phyloP scores from a whole-genome alignment of 148 eudicot genomes.

The Chenopodium berlandieri region DNA sequence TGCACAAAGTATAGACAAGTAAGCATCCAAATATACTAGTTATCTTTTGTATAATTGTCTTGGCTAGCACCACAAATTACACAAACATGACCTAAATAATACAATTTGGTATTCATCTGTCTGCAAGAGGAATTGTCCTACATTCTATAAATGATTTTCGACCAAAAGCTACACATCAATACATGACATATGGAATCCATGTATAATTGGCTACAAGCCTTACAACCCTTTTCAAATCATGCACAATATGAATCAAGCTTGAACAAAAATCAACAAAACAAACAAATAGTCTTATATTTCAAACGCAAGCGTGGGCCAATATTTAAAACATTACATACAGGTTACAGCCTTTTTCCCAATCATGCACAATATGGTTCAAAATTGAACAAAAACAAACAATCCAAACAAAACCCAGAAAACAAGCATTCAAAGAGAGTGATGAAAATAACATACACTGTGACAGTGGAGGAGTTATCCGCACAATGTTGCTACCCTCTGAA shows the following conservation, averaged over 20 bases:
- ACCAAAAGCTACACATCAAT: too few species aligned
- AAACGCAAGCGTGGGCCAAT: neutral
- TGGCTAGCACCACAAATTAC: neutral
- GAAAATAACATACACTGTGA: slow-evolving; percentile 68
- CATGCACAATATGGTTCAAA: neutral
- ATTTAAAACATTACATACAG: neutral
- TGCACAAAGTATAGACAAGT: neutral
- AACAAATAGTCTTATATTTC: too few species aligned
- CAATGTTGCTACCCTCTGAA: slow-evolving; percentile 79
- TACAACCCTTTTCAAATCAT: too few species aligned
- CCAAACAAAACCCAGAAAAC: slow-evolving; percentile 4
- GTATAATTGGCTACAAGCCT: too few species aligned
- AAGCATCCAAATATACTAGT: neutral
- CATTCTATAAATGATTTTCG: too few species aligned
- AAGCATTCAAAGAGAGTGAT: neutral
- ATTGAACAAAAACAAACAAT: slow-evolving; percentile 11
- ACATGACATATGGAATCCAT: too few species aligned
- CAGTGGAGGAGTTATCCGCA: slow-evolving; percentile 84
- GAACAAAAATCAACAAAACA: too few species aligned
- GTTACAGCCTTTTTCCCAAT: neutral
- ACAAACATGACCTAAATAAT: neutral
- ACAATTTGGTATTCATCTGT: too few species aligned
- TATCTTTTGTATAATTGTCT: neutral
- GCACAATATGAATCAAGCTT: too few species aligned
- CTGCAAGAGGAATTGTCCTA: too few species aligned